Evolutionary conservation across 2,329 filamentous ascomycete species (phyloP), one percentile per base, ranked within the genome.

Genomic region (Xylariaceae sp.): DNA sequence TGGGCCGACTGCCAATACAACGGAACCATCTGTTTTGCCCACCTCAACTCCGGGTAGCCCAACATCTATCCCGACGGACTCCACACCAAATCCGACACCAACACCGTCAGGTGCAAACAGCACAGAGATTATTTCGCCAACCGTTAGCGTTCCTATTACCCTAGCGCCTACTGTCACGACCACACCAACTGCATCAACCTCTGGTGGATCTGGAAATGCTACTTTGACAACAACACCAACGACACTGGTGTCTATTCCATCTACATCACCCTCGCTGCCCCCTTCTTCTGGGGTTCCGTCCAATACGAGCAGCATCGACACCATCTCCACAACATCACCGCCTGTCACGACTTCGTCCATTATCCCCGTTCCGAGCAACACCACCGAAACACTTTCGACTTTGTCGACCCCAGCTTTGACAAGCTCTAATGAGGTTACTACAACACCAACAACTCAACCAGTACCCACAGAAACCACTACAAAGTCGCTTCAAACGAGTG

Each of bases 401-500:
- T 48, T 49, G 21, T 21, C 43, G n/a, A 53, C 58, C 2, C 31
- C 53, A 6, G 52, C 46, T 6, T 57, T 64, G 11, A 46, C 60
- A 28, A 45, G 56, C 24, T 49, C 61, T 21, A 45, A 52, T 16
- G 45, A 60, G 2, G 39, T 56, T 7, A 58, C 58, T 8, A 39
- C 62, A 24, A 63, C 62, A 17, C 37, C 53, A 28, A 31, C 63
- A 14, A 37, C 55, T n/a, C 44, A 53, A 16, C 36, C 37, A 11
- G 24, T 17, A n/a, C 39, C 60, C 4, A 53, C 60, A 1, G 33
- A 62, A 11, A 65, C 62, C 21, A 64, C 64, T 14, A 54, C 33
- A 16, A 62, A 52, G 31, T 52, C 33, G 39, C 60, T 43, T 52
- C 58, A 56, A 16, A 81, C 78, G 3, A 79, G 74, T 67, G 70